Conservation (phyloP, 2,329 filamentous ascomycete genomes). For the Paecilomyces sp. region DNA sequence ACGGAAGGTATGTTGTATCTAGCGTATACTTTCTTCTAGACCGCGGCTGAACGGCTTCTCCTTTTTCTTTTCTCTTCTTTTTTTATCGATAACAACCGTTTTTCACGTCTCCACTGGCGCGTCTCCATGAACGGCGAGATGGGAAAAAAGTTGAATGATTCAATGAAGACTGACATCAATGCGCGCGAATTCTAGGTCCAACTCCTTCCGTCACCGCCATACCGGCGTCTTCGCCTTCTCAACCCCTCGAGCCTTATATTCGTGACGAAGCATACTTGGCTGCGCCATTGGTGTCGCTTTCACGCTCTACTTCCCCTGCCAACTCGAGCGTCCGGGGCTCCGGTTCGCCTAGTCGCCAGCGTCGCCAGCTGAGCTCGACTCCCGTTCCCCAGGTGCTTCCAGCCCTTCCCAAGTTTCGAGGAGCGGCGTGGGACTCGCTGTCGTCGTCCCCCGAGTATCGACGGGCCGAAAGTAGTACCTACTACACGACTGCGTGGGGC, state of each 20-base stretch:
- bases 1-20: conserved; percentile 34
- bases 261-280: conserved; percentile 24
- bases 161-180: background rate
- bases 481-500: conserved; percentile 79
- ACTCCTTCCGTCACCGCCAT: conserved; percentile 29
- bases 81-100: background rate
- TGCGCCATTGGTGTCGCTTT: conserved; percentile 17
- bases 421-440: conserved; percentile 25
- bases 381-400: conserved; percentile 24
- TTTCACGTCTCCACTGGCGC: background rate
- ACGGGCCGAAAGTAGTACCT: conserved; percentile 43
- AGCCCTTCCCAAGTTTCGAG: conserved; percentile 23
- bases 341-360: conserved; percentile 25
- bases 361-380: conserved; percentile 11
- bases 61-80: background rate
- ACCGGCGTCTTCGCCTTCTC: conserved; percentile 27
- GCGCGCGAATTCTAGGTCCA: conserved; percentile 24
- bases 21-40: background rate
- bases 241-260: conserved; percentile 16
- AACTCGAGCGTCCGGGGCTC: conserved; percentile 28
- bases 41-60: background rate
- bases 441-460: conserved; percentile 35
- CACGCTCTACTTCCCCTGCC: conserved; percentile 28
- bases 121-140: background rate
- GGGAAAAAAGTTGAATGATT: background rate